phyloP scores from a whole-genome alignment of 208 protist genomes.

The Crithidia expoeki region DNA sequence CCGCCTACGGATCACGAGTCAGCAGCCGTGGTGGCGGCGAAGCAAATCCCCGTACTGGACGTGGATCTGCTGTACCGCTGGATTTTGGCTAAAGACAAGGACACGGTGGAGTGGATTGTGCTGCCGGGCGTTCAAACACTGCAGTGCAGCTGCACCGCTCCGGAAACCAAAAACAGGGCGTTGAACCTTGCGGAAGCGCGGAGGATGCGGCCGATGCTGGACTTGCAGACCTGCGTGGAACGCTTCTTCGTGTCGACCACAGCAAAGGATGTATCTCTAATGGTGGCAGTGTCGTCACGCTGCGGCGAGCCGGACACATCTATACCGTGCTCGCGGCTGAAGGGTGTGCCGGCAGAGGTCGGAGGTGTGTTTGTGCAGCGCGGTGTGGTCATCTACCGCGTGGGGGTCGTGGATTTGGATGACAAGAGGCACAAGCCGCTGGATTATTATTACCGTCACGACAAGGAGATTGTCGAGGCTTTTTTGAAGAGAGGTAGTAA shows the following conservation, averaged over 20 bases:
- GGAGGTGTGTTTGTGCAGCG: slow-evolving; percentile 30
- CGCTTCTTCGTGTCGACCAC: slow-evolving; percentile 77
- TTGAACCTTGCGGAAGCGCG: not conserved
- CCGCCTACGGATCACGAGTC: not conserved
- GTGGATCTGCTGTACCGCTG: slow-evolving; percentile 69
- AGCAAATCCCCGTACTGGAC: slow-evolving; percentile 48
- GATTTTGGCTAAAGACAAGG: slow-evolving; percentile 36
- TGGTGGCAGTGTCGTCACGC: slow-evolving; percentile 47
- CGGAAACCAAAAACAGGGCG: not conserved
- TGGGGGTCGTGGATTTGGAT: slow-evolving; percentile 80
- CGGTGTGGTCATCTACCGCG: slow-evolving; percentile 37
- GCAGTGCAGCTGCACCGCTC: slow-evolving; percentile 22
- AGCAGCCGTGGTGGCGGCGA: not conserved
- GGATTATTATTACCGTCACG: slow-evolving; percentile 60
- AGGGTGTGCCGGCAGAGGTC: not conserved
- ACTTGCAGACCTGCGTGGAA: slow-evolving; percentile 43
- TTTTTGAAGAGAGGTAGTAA: slow-evolving; percentile 34
- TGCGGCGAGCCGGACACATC: slow-evolving; percentile 9
- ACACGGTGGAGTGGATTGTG: slow-evolving; percentile 54
- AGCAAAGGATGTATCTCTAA: slow-evolving; percentile 71
- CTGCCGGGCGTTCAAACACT: not conserved
- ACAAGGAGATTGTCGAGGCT: slow-evolving; percentile 47
- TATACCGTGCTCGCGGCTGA: slow-evolving; percentile 1
- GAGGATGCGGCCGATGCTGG: slow-evolving; percentile 31
- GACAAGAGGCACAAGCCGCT: slow-evolving; percentile 70